phyloP scores from a whole-genome alignment of 371 early-diverging fungal species.

The Syncephalastrum sp. region DNA sequence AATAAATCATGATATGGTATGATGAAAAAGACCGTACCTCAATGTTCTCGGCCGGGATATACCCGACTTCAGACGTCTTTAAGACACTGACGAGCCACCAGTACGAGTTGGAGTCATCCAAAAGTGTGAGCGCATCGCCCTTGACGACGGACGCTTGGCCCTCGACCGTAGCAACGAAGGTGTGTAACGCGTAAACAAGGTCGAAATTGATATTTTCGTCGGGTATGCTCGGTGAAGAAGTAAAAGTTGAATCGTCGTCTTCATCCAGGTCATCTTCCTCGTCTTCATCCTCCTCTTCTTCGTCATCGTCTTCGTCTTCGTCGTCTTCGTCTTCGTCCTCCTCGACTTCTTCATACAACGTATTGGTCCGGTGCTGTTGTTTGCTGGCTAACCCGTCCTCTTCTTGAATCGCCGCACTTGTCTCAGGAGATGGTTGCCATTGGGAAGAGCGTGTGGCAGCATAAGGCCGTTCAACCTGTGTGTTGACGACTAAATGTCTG shows the following conservation, averaged over 20 bases:
- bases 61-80: constrained; percentile 88
- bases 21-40: constrained; percentile 55
- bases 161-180: constrained; percentile 92
- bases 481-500: constrained; percentile 22
- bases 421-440: constrained; percentile 20
- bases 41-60: constrained; percentile 95
- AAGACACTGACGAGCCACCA: constrained; percentile 96
- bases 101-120: constrained; percentile 93
- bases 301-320: constrained; percentile 40
- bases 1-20: constrained; percentile 42
- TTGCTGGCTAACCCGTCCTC: constrained; percentile 11
- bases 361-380: constrained; percentile 21
- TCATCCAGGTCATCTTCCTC: constrained; percentile 48
- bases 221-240: constrained; percentile 57
- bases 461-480: constrained; percentile 21
- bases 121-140: constrained; percentile 83
- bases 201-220: constrained; percentile 80
- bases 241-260: constrained; percentile 37
- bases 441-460: constrained; percentile 9
- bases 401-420: constrained; percentile 14
- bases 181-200: constrained; percentile 87
- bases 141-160: constrained; percentile 92
- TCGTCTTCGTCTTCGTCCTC: constrained; percentile 30
- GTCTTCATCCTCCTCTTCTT: constrained; percentile 40
- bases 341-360: constrained; percentile 33